Evolutionary conservation across 306 rosid genomes (phyloP), one percentile per base, ranked within the genome.

Genomic region (Lathyrus sativus): DNA sequence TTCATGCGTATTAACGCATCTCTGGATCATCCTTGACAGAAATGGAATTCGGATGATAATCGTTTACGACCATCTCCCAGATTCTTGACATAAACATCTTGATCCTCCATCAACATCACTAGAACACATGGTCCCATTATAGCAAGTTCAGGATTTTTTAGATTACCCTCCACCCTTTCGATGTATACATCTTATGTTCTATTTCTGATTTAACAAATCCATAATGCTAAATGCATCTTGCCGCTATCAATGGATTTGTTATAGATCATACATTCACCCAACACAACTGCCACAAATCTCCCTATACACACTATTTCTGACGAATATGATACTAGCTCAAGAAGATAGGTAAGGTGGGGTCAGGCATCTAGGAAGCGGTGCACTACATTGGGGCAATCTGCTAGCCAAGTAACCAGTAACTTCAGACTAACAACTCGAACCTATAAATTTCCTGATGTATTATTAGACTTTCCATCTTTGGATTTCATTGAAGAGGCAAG

Each of bases 231-330:
- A 90, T 70, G 96, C 91, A 75, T 88, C 91, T 76, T 86, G 71
- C 88, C 92, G 18, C 65, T 77, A 49, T 88, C 96, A 44, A 63
- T 57, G 71, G 91, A 86, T 63, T 85, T 88, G 75, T 90, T 93
- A 80, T 81, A 93, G 81, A 90, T 85, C 37, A 90, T 89, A 76
- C 99, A 93, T 76, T 90, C 99, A 68, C 99, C 99, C 79, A 93
- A 80, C 73, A 93, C 72, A 76, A 86, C 84, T 37, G 95, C 97
- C 0, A 92, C 88, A 43, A 93, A 84, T 63, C 99, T 97, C 84
- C 85, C 81, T 68, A 78, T 57, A 61, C 81, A 85, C 73, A 81
- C 97, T 38, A 96, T 85, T 44, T 81, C 88, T 15, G 96, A 83
- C 35, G 80, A 81, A 85, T 86, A 84, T 31, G 88, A 83, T 62